These are phyloP conservation scores for Takashimella koratensis DNA, from an alignment of 1,284 basidiomycete species.

Conservation along the genomic window DNA sequence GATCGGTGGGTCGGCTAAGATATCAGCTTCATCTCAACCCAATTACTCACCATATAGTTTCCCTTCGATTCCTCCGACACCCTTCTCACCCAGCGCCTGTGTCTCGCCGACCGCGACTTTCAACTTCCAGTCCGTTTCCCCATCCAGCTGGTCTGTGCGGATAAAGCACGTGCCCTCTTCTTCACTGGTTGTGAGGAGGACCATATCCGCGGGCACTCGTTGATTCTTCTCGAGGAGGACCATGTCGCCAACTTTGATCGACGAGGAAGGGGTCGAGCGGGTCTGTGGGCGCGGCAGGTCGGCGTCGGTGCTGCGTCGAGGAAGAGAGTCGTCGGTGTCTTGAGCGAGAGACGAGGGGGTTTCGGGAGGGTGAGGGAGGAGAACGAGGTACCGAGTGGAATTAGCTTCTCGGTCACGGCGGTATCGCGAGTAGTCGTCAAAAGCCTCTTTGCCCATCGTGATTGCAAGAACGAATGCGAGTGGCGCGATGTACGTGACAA, in stretches of 20 bases:
- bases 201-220: slow-evolving; percentile 90
- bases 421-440: slow-evolving; percentile 93
- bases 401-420: slow-evolving; percentile 91
- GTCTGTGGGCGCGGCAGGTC: slow-evolving; percentile 33
- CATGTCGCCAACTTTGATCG: slow-evolving; percentile 86
- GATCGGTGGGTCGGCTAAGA: slow-evolving; percentile 80
- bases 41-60: slow-evolving; percentile 68
- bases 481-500: slow-evolving; percentile 93
- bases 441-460: slow-evolving; percentile 98
- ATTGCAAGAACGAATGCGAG: slow-evolving; percentile 90
- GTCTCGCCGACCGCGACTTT: slow-evolving; percentile 81
- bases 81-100: slow-evolving; percentile 68
- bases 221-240: slow-evolving; percentile 94
- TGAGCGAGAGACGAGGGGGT: slow-evolving; percentile 22
- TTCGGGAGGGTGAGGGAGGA: slow-evolving; percentile 56
- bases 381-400: slow-evolving; percentile 80
- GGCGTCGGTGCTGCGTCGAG: neutral
- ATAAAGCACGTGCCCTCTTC: slow-evolving; percentile 89
- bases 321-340: slow-evolving; percentile 38
- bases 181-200: slow-evolving; percentile 80
- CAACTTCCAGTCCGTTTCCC: slow-evolving; percentile 99
- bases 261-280: slow-evolving; percentile 78
- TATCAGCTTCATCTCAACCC: slow-evolving; percentile 1
- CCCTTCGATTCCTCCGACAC: slow-evolving; percentile 70
- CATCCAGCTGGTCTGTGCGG: slow-evolving; percentile 95